Evolutionary conservation across 768 basidiomycete species (phyloP).

Genomic region (Atractiella rhizophila): DNA sequence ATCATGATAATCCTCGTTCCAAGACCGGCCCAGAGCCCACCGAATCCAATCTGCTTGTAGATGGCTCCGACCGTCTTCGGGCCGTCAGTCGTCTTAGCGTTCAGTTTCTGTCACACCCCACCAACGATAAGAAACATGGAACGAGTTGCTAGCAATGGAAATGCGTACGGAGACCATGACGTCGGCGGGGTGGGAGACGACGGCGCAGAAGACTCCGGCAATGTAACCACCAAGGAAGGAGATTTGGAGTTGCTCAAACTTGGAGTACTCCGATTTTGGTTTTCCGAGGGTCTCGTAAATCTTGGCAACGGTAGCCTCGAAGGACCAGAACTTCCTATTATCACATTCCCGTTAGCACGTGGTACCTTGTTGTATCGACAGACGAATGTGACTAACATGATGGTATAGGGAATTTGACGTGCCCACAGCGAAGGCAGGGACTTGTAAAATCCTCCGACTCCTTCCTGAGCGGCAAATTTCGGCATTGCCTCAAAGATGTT

Average conservation of each 20-base stretch:
- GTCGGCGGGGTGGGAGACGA: slow-evolving; percentile 17
- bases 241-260: slow-evolving; percentile 18
- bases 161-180: slow-evolving; percentile 14
- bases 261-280: slow-evolving; percentile 16
- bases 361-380: not conserved
- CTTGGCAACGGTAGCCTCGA: slow-evolving; percentile 16
- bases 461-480: slow-evolving; percentile 15
- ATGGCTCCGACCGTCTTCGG: slow-evolving; percentile 13
- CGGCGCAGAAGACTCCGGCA: slow-evolving; percentile 18
- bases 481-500: slow-evolving; percentile 8
- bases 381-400: slow-evolving; percentile 8
- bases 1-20: slow-evolving; percentile 35
- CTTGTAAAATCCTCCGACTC: slow-evolving; percentile 16
- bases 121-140: not conserved
- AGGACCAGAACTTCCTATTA: slow-evolving; percentile 16
- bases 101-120: slow-evolving; percentile 5
- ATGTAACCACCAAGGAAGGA: slow-evolving; percentile 17
- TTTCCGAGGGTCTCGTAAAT: slow-evolving; percentile 15
- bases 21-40: slow-evolving; percentile 32
- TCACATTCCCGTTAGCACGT: no score
- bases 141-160: not conserved
- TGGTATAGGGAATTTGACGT: slow-evolving; percentile 19
- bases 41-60: slow-evolving; percentile 17
- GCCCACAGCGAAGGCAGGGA: slow-evolving; percentile 18
- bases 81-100: slow-evolving; percentile 15